phyloP scores from a whole-genome alignment of 1,284 basidiomycete genomes.

The Ustilago esculenta region DNA sequence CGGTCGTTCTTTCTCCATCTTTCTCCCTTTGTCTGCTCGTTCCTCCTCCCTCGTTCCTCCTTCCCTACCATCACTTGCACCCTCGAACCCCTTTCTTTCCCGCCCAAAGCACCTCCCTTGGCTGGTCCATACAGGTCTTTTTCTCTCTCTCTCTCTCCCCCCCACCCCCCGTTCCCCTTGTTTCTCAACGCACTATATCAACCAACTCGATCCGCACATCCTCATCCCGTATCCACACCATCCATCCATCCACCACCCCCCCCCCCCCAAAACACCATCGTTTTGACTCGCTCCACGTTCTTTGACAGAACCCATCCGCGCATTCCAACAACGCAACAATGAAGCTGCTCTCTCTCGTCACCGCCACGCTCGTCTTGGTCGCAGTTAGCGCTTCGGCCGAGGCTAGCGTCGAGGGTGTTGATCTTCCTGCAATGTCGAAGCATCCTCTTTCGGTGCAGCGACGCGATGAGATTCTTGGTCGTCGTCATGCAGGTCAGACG shows the following conservation, averaged over 20 bases:
- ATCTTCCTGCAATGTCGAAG: constrained; percentile 40
- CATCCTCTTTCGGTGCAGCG: constrained; percentile 47
- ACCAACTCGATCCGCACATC: background rate
- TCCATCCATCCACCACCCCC: background rate
- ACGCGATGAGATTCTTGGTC: constrained; percentile 37
- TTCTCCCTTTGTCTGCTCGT: background rate
- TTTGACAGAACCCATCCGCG: constrained; percentile 14
- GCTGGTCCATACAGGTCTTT: constrained; percentile 28
- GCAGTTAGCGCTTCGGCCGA: constrained; percentile 33
- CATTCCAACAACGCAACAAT: constrained; percentile 14
- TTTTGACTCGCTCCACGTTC: constrained; percentile 9
- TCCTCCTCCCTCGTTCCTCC: background rate
- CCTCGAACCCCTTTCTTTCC: background rate
- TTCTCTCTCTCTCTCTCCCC: background rate
- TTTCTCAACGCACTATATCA: background rate
- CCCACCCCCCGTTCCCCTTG: background rate
- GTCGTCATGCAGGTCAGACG: constrained; percentile 1
- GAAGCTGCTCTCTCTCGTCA: constrained; percentile 46
- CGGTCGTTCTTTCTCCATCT: too few species aligned
- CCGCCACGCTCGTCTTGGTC: constrained; percentile 35
- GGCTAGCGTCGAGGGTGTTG: constrained; percentile 17
- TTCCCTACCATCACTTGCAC: background rate
- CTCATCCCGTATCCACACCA: background rate
- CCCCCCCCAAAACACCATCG: background rate
- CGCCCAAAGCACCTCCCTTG: constrained; percentile 1